phyloP scores from a whole-genome alignment of 78 protist species.

The Corallochytrium limacisporum region DNA sequence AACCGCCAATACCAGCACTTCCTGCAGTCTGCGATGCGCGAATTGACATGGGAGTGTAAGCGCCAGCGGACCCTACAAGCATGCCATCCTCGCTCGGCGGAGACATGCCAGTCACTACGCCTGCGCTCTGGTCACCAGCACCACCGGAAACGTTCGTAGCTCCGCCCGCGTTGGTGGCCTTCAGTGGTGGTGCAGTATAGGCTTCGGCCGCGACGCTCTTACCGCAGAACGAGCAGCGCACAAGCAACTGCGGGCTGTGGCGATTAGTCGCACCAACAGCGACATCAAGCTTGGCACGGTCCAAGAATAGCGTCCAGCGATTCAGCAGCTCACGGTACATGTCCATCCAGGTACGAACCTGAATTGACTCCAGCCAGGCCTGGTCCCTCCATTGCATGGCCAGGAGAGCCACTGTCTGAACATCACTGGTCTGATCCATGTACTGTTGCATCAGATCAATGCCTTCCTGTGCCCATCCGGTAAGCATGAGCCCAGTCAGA shows the following conservation, averaged over 20 bases:
- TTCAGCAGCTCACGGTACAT: slow-evolving; percentile 62
- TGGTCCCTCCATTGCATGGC: background rate
- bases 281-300: slow-evolving; percentile 53
- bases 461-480: slow-evolving; percentile 40
- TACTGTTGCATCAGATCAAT: slow-evolving; percentile 34
- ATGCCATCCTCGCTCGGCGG: background rate
- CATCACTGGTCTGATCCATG: slow-evolving; percentile 60
- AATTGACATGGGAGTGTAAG: no score
- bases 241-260: background rate
- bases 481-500: slow-evolving; percentile 40
- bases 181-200: background rate
- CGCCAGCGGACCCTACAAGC: no score
- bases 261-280: background rate
- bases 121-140: background rate
- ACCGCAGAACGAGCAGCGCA: slow-evolving; percentile 5
- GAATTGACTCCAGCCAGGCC: background rate
- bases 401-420: slow-evolving; percentile 49
- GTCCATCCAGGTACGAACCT: background rate
- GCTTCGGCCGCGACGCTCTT: background rate
- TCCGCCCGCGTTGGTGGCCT: background rate
- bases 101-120: background rate
- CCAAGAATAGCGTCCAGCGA: slow-evolving; percentile 62
- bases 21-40: no score
- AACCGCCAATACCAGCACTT: no score
- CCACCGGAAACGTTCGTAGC: background rate